Conservation (phyloP, 2,329 filamentous ascomycete genomes). For the Grosmannia serpens region DNA sequence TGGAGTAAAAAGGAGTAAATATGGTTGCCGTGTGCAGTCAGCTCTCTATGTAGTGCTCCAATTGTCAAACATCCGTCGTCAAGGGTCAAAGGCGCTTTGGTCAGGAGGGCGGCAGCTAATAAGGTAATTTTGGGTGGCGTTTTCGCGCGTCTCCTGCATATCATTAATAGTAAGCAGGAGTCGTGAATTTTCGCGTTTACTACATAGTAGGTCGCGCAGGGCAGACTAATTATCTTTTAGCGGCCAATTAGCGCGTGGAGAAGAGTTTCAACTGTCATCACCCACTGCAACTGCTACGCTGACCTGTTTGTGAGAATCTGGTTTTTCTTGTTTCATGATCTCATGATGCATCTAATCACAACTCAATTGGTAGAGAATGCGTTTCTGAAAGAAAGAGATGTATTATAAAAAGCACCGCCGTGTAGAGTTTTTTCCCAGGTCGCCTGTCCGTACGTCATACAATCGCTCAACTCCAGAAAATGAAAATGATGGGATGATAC, state of each 20-base stretch:
- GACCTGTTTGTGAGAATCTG: not conserved
- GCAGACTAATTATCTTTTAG: not conserved
- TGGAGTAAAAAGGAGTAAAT: not conserved
- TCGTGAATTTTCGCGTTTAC: constrained; percentile 3
- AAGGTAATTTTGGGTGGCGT: not conserved
- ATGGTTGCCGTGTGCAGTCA: not conserved
- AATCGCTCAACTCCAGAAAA: not conserved
- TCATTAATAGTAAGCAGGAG: not conserved
- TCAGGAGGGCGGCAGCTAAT: not conserved
- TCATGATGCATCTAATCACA: not conserved
- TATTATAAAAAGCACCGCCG: not conserved
- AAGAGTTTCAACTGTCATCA: not conserved
- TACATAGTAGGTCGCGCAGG: not conserved
- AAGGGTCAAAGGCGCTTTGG: not conserved
- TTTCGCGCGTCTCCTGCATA: not conserved
- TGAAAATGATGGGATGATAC: not conserved
- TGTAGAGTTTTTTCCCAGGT: not conserved
- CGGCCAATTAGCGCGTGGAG: not conserved
- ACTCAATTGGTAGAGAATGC: not conserved
- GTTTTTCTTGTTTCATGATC: not conserved
- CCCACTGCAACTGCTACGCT: not conserved
- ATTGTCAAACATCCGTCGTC: not conserved
- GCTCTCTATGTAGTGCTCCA: not conserved
- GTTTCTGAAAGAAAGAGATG: not conserved
- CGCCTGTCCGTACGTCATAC: not conserved